Percentiles rank a stretch among this genome's conserved stretches.
Evolutionary conservation across 345 rosid species (phyloP).

Genomic region (Arabis hirsuta): DNA sequence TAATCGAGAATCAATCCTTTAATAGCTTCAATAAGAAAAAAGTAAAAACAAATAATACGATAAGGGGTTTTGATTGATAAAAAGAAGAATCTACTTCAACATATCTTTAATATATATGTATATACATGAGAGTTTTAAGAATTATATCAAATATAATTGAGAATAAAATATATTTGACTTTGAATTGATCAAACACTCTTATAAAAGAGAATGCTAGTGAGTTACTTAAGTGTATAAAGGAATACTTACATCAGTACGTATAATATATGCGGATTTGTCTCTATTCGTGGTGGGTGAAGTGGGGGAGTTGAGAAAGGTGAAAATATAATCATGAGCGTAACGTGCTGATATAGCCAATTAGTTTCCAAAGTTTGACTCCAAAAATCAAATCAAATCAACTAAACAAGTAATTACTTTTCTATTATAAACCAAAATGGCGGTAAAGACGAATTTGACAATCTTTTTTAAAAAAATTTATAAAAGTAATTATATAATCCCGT

Average conservation of each 20-base stretch:
- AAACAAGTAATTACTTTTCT: conserved; percentile 22
- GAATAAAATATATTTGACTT: not conserved
- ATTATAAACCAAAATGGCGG: conserved; percentile 29
- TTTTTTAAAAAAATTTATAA: not conserved
- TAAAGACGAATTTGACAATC: conserved; percentile 20
- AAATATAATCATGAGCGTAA: conserved; percentile 47
- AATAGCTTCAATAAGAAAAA: conserved; percentile 31
- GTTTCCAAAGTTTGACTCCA: conserved; percentile 37
- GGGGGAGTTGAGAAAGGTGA: conserved; percentile 44
- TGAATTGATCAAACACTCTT: conserved; percentile 8
- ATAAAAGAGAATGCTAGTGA: not conserved
- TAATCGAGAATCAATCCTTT: conserved; percentile 35
- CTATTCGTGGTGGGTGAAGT: conserved; percentile 44
- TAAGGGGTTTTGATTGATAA: not conserved
- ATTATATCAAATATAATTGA: not conserved
- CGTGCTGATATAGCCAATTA: conserved; percentile 42
- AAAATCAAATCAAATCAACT: conserved; percentile 11
- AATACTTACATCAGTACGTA: conserved; percentile 35
- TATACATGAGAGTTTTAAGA: not conserved
- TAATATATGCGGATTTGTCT: conserved; percentile 25
- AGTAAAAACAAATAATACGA: not conserved
- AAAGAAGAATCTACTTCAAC: not conserved
- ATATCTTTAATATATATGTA: no score
- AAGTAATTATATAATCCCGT: no score
- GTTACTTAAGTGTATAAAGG: conserved; percentile 1